These are phyloP conservation scores for Luffa aegyptiaca DNA, from an alignment of 306 rosid species.

Conservation along the genomic window DNA sequence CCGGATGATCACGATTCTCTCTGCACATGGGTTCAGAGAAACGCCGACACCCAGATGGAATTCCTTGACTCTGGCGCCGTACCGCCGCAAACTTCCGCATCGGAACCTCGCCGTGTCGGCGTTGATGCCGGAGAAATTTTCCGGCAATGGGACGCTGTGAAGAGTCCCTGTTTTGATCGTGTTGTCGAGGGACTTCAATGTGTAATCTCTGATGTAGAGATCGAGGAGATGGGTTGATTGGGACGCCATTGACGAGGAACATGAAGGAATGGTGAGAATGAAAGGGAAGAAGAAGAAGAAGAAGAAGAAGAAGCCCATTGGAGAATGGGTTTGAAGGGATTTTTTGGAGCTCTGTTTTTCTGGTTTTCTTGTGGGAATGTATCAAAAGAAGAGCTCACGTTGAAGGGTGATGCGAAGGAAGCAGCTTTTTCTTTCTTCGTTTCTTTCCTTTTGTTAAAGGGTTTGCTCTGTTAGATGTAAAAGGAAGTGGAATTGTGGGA, in stretches of 20 bases:
- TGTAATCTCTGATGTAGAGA: constrained; percentile 70
- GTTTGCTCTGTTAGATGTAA: not conserved
- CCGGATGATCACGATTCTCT: constrained; percentile 66
- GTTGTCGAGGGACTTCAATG: constrained; percentile 44
- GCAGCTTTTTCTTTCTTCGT: not conserved
- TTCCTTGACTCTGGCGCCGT: constrained; percentile 70
- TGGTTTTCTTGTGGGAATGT: not conserved
- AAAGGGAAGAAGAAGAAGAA: not conserved
- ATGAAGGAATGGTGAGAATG: constrained; percentile 24
- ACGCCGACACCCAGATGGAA: constrained; percentile 58
- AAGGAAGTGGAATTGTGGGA: not conserved
- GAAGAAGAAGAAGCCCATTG: not conserved
- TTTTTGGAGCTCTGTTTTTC: not conserved
- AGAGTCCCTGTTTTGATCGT: constrained; percentile 46
- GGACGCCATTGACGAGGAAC: constrained; percentile 20
- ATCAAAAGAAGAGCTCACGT: not conserved
- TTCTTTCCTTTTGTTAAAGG: not conserved
- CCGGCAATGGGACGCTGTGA: constrained; percentile 46
- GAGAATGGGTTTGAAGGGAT: not conserved
- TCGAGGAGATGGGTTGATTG: constrained; percentile 74
- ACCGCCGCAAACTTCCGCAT: constrained; percentile 80
- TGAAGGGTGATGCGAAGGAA: not conserved
- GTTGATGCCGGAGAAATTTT: constrained; percentile 64
- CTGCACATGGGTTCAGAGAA: constrained; percentile 67
- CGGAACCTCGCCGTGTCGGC: constrained; percentile 51